Evolutionary conservation across 805 yeast species (phyloP).

Genomic region (Wickerhamiella alocasiicola): DNA sequence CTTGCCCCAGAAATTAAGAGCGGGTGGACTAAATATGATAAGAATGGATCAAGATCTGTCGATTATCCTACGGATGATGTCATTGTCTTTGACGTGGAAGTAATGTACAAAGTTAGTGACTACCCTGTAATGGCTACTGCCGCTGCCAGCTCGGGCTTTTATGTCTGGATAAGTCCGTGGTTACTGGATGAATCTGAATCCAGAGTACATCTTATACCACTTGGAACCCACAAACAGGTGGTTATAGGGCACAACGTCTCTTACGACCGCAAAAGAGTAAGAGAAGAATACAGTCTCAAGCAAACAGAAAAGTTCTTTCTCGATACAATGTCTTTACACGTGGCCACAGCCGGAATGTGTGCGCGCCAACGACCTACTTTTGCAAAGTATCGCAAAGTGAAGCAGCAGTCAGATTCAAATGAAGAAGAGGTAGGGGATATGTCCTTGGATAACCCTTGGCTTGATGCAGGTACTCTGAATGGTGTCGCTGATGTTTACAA

Average conservation of each 20-base stretch:
- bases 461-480: constrained; percentile 60
- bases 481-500: constrained; percentile 68
- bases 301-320: constrained; percentile 63
- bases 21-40: constrained; percentile 74
- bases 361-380: constrained; percentile 79
- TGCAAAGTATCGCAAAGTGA: constrained; percentile 31
- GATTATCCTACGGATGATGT: constrained; percentile 57
- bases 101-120: constrained; percentile 57
- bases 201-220: constrained; percentile 55
- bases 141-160: constrained; percentile 69
- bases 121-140: constrained; percentile 79
- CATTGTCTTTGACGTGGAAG: constrained; percentile 83
- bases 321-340: constrained; percentile 88
- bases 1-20: constrained; percentile 47
- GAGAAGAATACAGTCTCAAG: constrained; percentile 65
- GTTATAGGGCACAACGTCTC: constrained; percentile 85
- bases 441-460: constrained; percentile 53
- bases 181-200: constrained; percentile 42
- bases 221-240: constrained; percentile 48
- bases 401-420: neutral
- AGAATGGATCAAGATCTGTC: constrained; percentile 46
- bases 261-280: constrained; percentile 76
- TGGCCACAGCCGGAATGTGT: constrained; percentile 84
- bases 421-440: constrained; percentile 21
- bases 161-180: constrained; percentile 87